A percentile compares a stretch with the other conserved stretches of the same genome.
These are phyloP conservation scores for Phalaenopsis equestris DNA, from an alignment of 106 monocot species.

Conservation along the genomic window DNA sequence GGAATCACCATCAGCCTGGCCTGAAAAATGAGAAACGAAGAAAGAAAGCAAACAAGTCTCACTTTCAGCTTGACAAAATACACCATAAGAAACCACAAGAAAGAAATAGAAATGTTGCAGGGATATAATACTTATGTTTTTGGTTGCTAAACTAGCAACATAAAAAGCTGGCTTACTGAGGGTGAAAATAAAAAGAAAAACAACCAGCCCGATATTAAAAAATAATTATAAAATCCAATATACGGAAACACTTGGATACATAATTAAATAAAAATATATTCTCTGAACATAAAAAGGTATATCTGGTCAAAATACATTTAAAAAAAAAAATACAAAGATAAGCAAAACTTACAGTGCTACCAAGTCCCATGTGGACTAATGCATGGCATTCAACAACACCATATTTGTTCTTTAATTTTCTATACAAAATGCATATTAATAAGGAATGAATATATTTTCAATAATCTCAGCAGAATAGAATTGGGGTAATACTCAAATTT, in stretches of 20 bases:
- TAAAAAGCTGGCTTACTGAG: neutral
- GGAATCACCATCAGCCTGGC: slow-evolving; percentile 83
- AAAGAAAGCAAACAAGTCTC: neutral
- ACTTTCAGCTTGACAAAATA: neutral
- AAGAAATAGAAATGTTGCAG: neutral
- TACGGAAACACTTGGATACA: neutral
- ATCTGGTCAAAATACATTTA: neutral
- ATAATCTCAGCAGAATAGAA: neutral
- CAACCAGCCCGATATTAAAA: neutral
- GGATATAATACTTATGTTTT: neutral
- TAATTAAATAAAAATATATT: neutral
- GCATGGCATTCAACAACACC: slow-evolving; percentile 85
- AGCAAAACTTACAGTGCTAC: slow-evolving; percentile 60
- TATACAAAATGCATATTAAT: slow-evolving; percentile 15
- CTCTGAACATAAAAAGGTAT: neutral
- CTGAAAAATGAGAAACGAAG: slow-evolving; percentile 30
- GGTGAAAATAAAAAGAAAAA: neutral
- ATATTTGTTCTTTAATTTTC: slow-evolving; percentile 48
- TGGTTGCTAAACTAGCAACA: neutral
- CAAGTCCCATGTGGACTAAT: slow-evolving; percentile 66
- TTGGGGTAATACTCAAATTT: neutral
- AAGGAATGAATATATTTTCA: slow-evolving; percentile 1
- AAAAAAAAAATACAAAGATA: neutral
- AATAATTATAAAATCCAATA: neutral
- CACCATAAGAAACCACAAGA: neutral